Percentiles rank a stretch among this genome's conserved stretches.
Evolutionary conservation across 2,329 filamentous ascomycete genomes (phyloP).

Genomic region (Xylaria sp.): DNA sequence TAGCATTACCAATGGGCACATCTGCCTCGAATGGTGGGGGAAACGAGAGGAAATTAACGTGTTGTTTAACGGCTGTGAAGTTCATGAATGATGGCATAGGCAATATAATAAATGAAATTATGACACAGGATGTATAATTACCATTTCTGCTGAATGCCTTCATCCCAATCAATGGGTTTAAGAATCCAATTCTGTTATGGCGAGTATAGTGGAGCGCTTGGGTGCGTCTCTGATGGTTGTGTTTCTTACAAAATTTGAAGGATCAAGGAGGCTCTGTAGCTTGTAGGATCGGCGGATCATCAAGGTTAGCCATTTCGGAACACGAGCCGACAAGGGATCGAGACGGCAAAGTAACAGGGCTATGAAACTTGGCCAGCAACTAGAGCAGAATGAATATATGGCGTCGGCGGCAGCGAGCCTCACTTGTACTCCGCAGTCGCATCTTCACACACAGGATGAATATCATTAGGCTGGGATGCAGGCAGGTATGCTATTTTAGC

Average conservation of each 20-base stretch:
- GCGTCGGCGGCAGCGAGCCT: not conserved
- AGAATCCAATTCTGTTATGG: too few species aligned
- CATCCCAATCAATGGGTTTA: too few species aligned
- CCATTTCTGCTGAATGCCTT: too few species aligned
- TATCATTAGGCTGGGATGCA: not conserved
- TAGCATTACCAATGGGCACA: not conserved
- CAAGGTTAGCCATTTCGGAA: not conserved
- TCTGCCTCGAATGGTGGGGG: too few species aligned
- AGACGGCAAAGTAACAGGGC: not conserved
- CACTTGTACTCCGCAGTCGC: too few species aligned
- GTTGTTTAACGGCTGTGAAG: not conserved
- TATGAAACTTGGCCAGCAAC: not conserved
- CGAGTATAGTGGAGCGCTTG: too few species aligned
- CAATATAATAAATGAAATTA: not conserved
- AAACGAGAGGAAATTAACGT: too few species aligned
- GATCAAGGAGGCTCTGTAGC: not conserved
- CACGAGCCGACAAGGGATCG: not conserved
- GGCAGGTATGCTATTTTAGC: slow-evolving; percentile 6
- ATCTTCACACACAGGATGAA: too few species aligned
- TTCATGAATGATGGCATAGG: not conserved
- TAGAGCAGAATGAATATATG: not conserved
- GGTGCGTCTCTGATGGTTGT: too few species aligned
- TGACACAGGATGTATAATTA: not conserved
- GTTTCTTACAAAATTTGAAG: not conserved
- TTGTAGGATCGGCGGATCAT: not conserved